Base-by-base conservation (phyloP, 1,139 yeast species). In the Hanseniaspora gamundiae region DNA sequence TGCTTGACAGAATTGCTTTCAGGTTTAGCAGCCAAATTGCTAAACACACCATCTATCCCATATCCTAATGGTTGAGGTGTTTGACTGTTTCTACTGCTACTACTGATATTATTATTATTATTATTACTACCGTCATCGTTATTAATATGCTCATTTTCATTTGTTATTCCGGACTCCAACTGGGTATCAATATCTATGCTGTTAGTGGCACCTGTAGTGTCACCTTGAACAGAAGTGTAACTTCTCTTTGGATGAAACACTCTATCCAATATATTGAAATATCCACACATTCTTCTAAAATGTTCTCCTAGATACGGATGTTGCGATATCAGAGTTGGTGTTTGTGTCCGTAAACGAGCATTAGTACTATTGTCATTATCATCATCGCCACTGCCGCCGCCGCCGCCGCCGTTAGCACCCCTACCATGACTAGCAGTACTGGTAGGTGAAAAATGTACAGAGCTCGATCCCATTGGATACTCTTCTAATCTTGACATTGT, bases 21-120 rank as follows among this genome's bases (percentile, higher is more conserved):
- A 9, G 88, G 88, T 57, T 87, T 88, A 5, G 97, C 97, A 57
- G 83, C 76, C 54, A 91, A 65, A 60, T 91, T 91, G 40, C 93
- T 78, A 63, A 91, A 91, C 7, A 91, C 98, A 9, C 98, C 98
- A 61, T 91, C 98, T 45, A 17, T 27, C 9, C 35, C 14, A 22
- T 27, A 20, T 33, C 35, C 21, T 24, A 10, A 10, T 30, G 35
- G 16, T 30, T 16, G 14, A n/a, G 9, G 35, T 13, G 10, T 30
- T 30, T 14, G 9, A 28, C 5, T 28, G 7, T 11, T 28, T 6
- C 31, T 28, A n/a, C 16, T 28, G 13, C 16, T 28, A 28, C 13
- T 11, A n/a, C 31, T 28, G 14, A n/a, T 30, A 5, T 3, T 30
- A 17, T 11, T 13, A 2, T 4, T 14, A 29, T 14, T 26, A n/a